A percentile compares a stretch with the other conserved stretches of the same genome.
These are phyloP conservation scores for Skeletonema costatum DNA, from an alignment of 108 stramenopile species.

Conservation along the genomic window DNA sequence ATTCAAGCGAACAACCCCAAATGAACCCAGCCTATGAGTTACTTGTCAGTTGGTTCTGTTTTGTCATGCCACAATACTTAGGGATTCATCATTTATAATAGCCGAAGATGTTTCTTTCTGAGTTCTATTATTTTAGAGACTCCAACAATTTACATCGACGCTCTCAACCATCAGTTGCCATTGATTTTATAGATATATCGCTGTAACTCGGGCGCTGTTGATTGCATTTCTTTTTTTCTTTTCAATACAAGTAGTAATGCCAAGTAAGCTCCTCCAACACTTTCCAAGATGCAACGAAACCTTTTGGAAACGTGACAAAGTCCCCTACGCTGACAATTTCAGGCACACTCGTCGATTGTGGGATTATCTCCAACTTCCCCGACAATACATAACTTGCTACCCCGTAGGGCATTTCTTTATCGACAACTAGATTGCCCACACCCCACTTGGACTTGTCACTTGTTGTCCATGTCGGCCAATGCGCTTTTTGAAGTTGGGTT, in stretches of 20 bases:
- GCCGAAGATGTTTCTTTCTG: too few species aligned
- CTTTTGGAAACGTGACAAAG: constrained; percentile 6
- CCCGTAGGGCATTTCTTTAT: constrained; percentile 24
- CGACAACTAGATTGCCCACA: constrained; percentile 12
- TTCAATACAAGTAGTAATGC: constrained; percentile 11
- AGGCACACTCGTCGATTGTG: background rate
- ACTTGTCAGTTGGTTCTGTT: too few species aligned
- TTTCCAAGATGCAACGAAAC: constrained; percentile 6
- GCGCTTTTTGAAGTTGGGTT: background rate
- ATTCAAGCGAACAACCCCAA: too few species aligned
- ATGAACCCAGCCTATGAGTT: too few species aligned
- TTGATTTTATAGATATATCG: too few species aligned
- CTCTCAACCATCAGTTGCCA: too few species aligned
- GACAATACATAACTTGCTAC: background rate
- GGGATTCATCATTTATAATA: too few species aligned
- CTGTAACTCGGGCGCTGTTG: too few species aligned
- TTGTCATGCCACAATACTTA: too few species aligned
- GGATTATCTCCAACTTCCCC: constrained; percentile 8
- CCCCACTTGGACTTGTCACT: constrained; percentile 9
- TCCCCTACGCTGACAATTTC: constrained; percentile 5
- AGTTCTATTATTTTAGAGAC: too few species aligned
- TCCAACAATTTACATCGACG: too few species aligned
- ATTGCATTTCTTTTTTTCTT: background rate
- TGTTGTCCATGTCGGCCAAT: constrained; percentile 25
- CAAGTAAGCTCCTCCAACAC: constrained; percentile 16